Conservation (phyloP, 306 rosid genomes). For the Cyclanthera cordifolia region DNA sequence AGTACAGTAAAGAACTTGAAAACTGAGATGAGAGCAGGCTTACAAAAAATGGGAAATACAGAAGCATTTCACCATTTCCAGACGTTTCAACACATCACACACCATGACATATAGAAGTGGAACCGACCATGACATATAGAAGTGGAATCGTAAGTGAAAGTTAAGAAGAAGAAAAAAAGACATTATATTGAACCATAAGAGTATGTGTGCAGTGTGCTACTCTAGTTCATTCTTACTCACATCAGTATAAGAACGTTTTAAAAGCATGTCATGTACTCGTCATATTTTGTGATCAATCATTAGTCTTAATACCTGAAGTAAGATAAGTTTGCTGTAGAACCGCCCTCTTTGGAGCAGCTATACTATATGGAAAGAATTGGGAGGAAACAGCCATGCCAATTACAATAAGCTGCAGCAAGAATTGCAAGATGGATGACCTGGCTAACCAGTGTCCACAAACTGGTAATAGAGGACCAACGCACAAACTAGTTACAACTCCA, state of each 20-base stretch:
- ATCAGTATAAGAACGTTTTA: neutral
- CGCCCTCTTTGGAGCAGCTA: constrained; percentile 76
- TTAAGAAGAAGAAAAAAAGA: neutral
- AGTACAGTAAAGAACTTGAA: neutral
- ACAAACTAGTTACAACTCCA: constrained; percentile 72
- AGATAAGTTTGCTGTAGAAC: constrained; percentile 61
- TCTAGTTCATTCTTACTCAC: neutral
- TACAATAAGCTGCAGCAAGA: constrained; percentile 64
- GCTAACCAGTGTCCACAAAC: constrained; percentile 76
- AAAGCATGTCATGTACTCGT: constrained; percentile 9
- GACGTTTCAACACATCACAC: neutral
- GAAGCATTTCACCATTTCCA: neutral
- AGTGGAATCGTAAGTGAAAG: neutral
- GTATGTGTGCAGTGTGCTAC: constrained; percentile 1
- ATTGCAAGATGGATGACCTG: constrained; percentile 59
- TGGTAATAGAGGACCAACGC: constrained; percentile 74
- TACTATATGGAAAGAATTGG: constrained; percentile 84
- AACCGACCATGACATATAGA: neutral
- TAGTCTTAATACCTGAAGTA: constrained; percentile 62
- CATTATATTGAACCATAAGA: neutral
- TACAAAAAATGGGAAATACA: neutral
- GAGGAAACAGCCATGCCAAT: constrained; percentile 67
- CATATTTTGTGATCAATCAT: neutral
- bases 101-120: neutral
- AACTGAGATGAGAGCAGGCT: neutral